These are phyloP conservation scores for Achaetomium macrosporum DNA, from an alignment of 2,329 filamentous ascomycete species.

Conservation along the genomic window DNA sequence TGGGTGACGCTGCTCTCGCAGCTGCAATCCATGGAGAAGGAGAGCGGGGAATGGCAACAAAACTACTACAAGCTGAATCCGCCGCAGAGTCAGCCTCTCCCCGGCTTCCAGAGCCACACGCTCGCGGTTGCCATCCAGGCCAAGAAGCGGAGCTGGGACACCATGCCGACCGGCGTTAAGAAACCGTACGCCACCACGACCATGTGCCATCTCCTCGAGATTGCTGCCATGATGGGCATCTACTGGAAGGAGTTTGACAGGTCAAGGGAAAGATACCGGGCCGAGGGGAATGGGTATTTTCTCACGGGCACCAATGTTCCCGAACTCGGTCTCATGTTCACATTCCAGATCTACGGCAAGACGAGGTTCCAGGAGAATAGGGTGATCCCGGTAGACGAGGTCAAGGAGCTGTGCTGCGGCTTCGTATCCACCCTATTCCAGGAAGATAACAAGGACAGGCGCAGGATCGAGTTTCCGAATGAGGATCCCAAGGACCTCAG, in stretches of 20 bases:
- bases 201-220: constrained; percentile 51
- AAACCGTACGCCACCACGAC: constrained; percentile 49
- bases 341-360: constrained; percentile 46
- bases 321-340: constrained; percentile 51
- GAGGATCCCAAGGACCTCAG: constrained; percentile 39
- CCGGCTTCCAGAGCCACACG: constrained; percentile 31
- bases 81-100: constrained; percentile 17
- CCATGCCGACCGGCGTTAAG: constrained; percentile 42
- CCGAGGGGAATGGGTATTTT: constrained; percentile 50
- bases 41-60: constrained; percentile 43
- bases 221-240: constrained; percentile 48
- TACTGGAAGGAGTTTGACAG: constrained; percentile 56
- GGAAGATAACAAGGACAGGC: constrained; percentile 31
- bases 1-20: constrained; percentile 48
- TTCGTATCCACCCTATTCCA: constrained; percentile 50
- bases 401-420: constrained; percentile 53
- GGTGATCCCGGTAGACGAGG: constrained; percentile 46
- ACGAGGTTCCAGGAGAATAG: constrained; percentile 44
- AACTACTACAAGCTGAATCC: constrained; percentile 25
- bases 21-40: constrained; percentile 44
- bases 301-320: constrained; percentile 40
- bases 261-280: constrained; percentile 45
- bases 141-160: constrained; percentile 45
- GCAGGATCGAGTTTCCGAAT: constrained; percentile 34
- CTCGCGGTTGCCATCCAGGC: constrained; percentile 41